Conservation (phyloP, 306 rosid genomes). For the Astragalus glycyphyllos region DNA sequence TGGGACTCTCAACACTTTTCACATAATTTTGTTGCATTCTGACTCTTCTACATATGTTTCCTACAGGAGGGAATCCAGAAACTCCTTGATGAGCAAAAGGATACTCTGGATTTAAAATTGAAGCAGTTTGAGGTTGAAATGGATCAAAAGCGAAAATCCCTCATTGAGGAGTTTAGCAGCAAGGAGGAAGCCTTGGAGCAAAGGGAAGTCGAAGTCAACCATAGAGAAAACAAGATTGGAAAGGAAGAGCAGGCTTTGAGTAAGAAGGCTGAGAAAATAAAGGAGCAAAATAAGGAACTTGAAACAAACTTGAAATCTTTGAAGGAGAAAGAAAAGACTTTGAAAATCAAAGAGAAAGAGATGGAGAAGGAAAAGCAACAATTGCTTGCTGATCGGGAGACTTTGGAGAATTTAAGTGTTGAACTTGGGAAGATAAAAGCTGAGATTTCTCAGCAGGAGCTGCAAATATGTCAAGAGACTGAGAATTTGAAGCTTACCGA, state of each 20-base stretch:
- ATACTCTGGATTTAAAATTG: conserved; percentile 53
- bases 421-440: conserved; percentile 65
- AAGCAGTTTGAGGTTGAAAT: conserved; percentile 72
- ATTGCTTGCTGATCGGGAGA: conserved; percentile 61
- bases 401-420: conserved; percentile 55
- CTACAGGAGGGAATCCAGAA: conserved; percentile 74
- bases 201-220: conserved; percentile 74
- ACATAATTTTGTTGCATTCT: conserved; percentile 41
- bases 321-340: conserved; percentile 70
- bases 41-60: conserved; percentile 28
- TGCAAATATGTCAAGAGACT: conserved; percentile 62
- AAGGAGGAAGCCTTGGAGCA: conserved; percentile 56
- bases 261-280: conserved; percentile 77
- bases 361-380: conserved; percentile 69
- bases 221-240: conserved; percentile 67
- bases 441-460: conserved; percentile 65
- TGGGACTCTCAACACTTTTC: no score
- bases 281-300: conserved; percentile 73
- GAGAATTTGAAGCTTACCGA: conserved; percentile 62
- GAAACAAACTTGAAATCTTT: conserved; percentile 58
- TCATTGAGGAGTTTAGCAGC: conserved; percentile 60
- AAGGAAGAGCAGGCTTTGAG: conserved; percentile 72
- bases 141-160: conserved; percentile 58
- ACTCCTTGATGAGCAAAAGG: conserved; percentile 66
- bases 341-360: conserved; percentile 68